Base-by-base conservation (phyloP, 2,329 filamentous ascomycete species). In the Gyromitra esculenta region DNA sequence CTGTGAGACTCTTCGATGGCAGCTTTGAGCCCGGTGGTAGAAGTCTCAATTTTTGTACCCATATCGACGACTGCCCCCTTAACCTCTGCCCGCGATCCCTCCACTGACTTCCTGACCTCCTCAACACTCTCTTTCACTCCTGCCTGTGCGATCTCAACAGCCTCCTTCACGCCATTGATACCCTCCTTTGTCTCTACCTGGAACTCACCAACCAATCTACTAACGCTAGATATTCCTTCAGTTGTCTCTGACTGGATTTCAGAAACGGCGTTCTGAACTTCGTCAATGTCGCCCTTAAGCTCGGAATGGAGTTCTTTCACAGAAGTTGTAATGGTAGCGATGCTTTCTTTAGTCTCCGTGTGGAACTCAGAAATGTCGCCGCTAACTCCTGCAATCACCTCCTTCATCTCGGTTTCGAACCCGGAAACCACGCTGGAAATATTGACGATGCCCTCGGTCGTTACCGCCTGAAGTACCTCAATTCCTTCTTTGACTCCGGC, bases 1-100 rank as follows among this genome's bases (percentile, higher is more conserved):
- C 97, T 92, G 73, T 94, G 88, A 0, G 92, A 88, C 80, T 98
- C 96, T 77, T 97, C 94, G 0, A 93, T 90, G 68, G 96, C 89
- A 3, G 88, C 87, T 84, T 94, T 97, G 35, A 79, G 59, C 18
- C 64, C 76, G 13, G 59, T 45, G 41, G 71, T 59, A n/a, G 67
- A 72, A 21, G 60, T 31, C 50, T 66, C 72, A n/a, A 76, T 63
- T 54, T 79, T 79, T 2, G 50, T 31, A n/a, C 60, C 48, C 18
- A 79, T 54, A 41, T 41, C 37, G n/a, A 67, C 31, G n/a, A 71
- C 57, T 7, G 35, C 67, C 25, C 76, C 63, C 64, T 76, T 73
- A 37, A 76, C 18, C n/a, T 78, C 76, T 41, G 41, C 54, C 25
- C 74, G 73, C 7, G 78, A 77, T 31, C 57, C 64, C 35, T 79